Conservation (phyloP, 345 rosid species). For the Salix koriyanagi region DNA sequence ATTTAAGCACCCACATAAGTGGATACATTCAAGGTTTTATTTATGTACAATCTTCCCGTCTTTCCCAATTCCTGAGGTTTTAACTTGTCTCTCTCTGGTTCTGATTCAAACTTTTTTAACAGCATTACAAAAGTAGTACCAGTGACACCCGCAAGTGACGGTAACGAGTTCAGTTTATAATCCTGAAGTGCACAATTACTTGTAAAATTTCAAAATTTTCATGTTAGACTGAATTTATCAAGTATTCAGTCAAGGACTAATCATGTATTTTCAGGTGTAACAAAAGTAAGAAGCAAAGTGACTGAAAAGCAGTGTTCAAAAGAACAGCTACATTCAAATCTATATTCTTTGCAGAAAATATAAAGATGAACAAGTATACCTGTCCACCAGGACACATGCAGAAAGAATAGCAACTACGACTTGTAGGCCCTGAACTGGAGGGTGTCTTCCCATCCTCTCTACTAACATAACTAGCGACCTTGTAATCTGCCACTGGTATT, state of each 20-base stretch:
- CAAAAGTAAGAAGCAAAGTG: background rate
- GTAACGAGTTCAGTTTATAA: background rate
- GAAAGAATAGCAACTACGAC: conserved; percentile 88
- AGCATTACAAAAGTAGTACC: background rate
- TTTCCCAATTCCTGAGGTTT: background rate
- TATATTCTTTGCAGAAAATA: background rate
- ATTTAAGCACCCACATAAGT: background rate
- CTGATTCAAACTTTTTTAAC: background rate
- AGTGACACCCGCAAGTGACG: background rate
- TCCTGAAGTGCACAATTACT: background rate
- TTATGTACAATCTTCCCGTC: background rate
- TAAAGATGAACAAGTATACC: conserved; percentile 37
- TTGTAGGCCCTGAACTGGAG: conserved; percentile 18
- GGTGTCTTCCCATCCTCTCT: conserved; percentile 29
- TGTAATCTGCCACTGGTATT: conserved; percentile 94
- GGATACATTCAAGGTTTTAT: background rate
- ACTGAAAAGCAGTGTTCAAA: background rate
- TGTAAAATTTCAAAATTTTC: background rate
- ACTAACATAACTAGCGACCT: conserved; percentile 61
- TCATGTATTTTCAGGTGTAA: background rate
- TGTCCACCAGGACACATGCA: conserved; percentile 99
- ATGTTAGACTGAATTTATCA: background rate
- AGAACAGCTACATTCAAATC: background rate
- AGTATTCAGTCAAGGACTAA: background rate
- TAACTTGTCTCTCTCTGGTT: background rate